Evolutionary conservation across 257 asterid genomes (phyloP).

Genomic region (Fraxinus anomala): DNA sequence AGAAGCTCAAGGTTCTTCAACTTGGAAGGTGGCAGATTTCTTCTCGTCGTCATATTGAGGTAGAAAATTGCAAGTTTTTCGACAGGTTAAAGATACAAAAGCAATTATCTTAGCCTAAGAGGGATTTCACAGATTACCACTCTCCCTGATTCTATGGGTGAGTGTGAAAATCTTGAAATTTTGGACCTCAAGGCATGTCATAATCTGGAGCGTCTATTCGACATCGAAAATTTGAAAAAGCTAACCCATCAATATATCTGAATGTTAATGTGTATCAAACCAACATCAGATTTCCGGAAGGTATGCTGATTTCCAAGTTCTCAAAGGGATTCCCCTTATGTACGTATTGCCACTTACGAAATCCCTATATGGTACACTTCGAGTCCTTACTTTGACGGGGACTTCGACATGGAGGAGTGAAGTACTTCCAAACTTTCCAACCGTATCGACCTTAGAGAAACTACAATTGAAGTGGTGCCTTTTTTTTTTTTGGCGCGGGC

Average conservation of each 20-base stretch:
- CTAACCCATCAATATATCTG: slow-evolving; percentile 15
- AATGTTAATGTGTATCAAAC: too few relatives aligned
- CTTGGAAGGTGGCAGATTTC: slow-evolving; percentile 22
- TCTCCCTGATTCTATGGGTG: background rate
- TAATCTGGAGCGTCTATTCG: slow-evolving; percentile 15
- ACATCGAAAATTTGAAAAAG: background rate
- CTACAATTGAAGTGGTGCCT: too few relatives aligned
- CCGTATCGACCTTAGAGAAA: too few relatives aligned
- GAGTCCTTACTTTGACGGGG: too few relatives aligned
- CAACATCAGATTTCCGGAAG: too few relatives aligned
- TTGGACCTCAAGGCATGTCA: slow-evolving; percentile 27
- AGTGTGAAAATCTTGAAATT: slow-evolving; percentile 7
- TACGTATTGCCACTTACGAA: too few relatives aligned
- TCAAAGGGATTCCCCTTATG: too few relatives aligned
- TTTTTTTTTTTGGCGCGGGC: too few relatives aligned
- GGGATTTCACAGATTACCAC: background rate
- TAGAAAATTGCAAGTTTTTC: slow-evolving; percentile 11
- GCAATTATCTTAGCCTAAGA: slow-evolving; percentile 19
- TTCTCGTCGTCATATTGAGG: slow-evolving; percentile 23
- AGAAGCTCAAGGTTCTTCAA: slow-evolving; percentile 7
- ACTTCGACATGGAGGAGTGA: too few relatives aligned
- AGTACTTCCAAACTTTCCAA: too few relatives aligned
- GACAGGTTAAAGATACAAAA: background rate
- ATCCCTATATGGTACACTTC: too few relatives aligned
- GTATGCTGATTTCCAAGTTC: too few relatives aligned